Base-by-base conservation (phyloP, 345 rosid species). In the Heritiera fomes region DNA sequence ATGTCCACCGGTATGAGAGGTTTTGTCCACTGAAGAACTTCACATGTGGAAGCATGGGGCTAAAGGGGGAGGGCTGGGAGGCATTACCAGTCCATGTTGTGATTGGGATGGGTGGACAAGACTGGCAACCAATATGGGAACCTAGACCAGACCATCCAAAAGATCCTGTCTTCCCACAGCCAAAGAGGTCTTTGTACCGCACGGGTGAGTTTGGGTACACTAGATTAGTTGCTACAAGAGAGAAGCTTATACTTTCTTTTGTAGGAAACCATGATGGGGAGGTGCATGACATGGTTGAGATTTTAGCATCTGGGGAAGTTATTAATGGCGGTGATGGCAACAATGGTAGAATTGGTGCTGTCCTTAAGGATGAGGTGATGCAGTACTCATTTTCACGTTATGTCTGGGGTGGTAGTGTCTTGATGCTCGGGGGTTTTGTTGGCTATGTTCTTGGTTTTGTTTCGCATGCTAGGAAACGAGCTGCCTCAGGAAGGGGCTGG, bases 41-140 rank as follows among this genome's bases (percentile, higher is more conserved):
- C 77, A 88, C 87, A 46, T 95, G 99, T 77, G 90, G 89, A 81
- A 78, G 70, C 74, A 83, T 82, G 78, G 85, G 82, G 40, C 69
- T 65, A 41, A 58, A 66, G 20, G 85, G 84, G 68, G 84, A 86
- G 78, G 68, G 75, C 49, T 88, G 91, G 92, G 88, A 87, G 53
- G 91, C 91, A 53, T 81, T 76, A 73, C 98, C 97, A 0, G 88
- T 95, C 78, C 99, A 95, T 84, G 80, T 93, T 34, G 98, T 95
- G 83, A 95, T 95, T 64, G 98, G 99, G 74, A 93, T 95, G 99
- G 98, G 87, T 17, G 99, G 99, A 71, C 93, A 93, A 81, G 99
- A 95, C 65, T 89, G 96, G 81, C 99, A 95, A 79, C 86, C 97
- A 28, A 87, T 71, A 14, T 93, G 98, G 99, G 88, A 91, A 83